These are phyloP conservation scores for Aspergillaceae sp. DNA, from an alignment of 2,329 filamentous ascomycete genomes.

Conservation along the genomic window DNA sequence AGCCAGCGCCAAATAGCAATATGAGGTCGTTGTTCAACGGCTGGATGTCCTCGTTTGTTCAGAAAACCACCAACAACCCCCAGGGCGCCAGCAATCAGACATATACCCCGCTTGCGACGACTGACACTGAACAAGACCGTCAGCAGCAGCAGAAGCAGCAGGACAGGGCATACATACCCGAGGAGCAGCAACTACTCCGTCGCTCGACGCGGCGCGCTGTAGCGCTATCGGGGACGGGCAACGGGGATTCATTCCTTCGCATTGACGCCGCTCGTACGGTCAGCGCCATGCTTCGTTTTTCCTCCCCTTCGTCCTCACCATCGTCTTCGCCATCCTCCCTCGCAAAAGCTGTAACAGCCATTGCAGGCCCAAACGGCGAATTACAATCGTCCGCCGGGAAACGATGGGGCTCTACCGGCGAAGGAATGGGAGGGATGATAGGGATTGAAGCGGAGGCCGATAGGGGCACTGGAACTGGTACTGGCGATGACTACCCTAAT, in stretches of 20 bases:
- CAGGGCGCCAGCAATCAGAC: no score
- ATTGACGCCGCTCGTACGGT: conserved; percentile 62
- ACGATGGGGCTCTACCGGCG: conserved; percentile 63
- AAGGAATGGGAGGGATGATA: conserved; percentile 80
- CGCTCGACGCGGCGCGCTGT: conserved; percentile 31
- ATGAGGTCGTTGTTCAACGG: no score
- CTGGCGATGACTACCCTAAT: no score
- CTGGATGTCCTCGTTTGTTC: no score
- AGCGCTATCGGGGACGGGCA: conserved; percentile 71
- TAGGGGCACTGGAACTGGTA: conserved; percentile 4
- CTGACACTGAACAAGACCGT: no score
- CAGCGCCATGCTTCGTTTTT: conserved; percentile 63
- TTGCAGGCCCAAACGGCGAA: conserved; percentile 64
- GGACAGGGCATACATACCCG: not conserved
- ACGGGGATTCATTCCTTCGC: conserved; percentile 80
- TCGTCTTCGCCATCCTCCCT: conserved; percentile 36
- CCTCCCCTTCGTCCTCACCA: conserved; percentile 6
- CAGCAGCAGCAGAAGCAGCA: no score
- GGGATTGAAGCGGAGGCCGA: conserved; percentile 54
- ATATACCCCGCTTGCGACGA: no score
- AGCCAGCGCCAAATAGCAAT: no score
- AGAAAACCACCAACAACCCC: no score
- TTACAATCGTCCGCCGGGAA: conserved; percentile 65
- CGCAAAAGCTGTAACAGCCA: conserved; percentile 50
- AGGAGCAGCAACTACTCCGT: not conserved